Evolutionary conservation across 2,329 filamentous ascomycete genomes (phyloP), one percentile per base, ranked within the genome.

Genomic region (Clonostachys byssicola): DNA sequence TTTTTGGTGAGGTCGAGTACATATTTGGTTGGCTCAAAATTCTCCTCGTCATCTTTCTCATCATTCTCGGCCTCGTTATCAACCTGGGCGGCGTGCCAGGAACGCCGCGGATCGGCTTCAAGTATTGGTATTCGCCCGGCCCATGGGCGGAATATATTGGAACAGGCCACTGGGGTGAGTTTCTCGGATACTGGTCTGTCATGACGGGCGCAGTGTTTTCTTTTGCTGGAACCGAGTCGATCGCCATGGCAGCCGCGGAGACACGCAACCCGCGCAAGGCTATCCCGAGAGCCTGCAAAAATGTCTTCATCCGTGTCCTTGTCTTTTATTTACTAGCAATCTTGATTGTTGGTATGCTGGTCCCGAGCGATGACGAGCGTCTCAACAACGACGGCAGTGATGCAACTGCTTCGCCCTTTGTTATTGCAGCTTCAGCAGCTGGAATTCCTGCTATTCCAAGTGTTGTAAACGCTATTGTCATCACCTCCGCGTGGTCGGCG

Each of bases 381-480:
- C 70, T 85, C 35, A 61, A 72, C 55, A 58, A 70, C 43, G 60
- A 61, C n/a, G 69, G 64, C 34, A 74, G 71, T 35, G 70, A 62
- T 17, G 73, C 77, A 3, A 73, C 74, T 2, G 70, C 77, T 57
- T 70, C 64, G 60, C 85, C 84, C 12, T 89, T 85, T 56, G 86
- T 92, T 49, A 88, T 91, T 52, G 88, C 86, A 16, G 82, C 85
- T 36, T 73, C 77, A 9, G 77, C 80, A 33, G 87, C 86, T 3
- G 81, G 84, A 1, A 83, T 91, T 48, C 73, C 71, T 5, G 84
- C 77, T 7, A 77, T 91, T 5, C 84, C 86, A 0, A 82, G 80
- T 7, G 78, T 92, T 47, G 83, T 92, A 64, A 92, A 92, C 61
- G 87, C 86, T 34, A 74, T 91, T 23, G 84, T 92, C 54, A 74